Conservation (phyloP, 2,329 filamentous ascomycete species). For the Magnaporthales sp. region DNA sequence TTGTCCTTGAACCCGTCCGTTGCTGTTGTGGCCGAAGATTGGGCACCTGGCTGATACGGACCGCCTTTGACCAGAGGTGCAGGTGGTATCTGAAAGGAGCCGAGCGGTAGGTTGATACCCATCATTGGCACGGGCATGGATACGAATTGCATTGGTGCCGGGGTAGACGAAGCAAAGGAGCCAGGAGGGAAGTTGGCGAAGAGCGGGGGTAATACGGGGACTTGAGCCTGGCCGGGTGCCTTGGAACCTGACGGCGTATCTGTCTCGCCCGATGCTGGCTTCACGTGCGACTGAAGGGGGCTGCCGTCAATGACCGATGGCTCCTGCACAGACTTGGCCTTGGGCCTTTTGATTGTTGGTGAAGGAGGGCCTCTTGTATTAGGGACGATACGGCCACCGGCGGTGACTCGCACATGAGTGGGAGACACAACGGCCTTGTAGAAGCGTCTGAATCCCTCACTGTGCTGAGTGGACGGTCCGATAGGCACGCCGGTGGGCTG, state of each 20-base stretch:
- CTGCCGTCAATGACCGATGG: constrained; percentile 13
- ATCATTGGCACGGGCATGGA: constrained; percentile 27
- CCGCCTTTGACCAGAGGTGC: constrained; percentile 9
- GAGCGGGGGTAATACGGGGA: constrained; percentile 19
- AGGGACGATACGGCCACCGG: constrained; percentile 57
- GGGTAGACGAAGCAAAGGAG: constrained; percentile 6
- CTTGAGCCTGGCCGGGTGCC: constrained; percentile 5
- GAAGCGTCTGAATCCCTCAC: constrained; percentile 59
- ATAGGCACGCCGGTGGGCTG: constrained; percentile 46
- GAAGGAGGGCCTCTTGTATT: constrained; percentile 49
- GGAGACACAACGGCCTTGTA: constrained; percentile 61
- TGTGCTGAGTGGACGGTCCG: constrained; percentile 44
- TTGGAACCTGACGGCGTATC: not conserved
- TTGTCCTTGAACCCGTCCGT: constrained; percentile 16
- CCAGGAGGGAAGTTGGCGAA: constrained; percentile 17
- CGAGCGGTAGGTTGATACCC: constrained; percentile 16
- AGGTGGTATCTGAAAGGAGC: constrained; percentile 8
- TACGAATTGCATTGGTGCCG: constrained; percentile 2
- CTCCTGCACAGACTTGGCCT: constrained; percentile 25
- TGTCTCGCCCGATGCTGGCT: constrained; percentile 6
- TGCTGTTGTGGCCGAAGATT: not conserved
- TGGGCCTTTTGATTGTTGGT: constrained; percentile 41
- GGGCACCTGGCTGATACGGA: constrained; percentile 10
- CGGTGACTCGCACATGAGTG: constrained; percentile 58
- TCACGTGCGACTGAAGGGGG: constrained; percentile 7